A percentile compares a stretch with the other conserved stretches of the same genome.
These are phyloP conservation scores for Clavispora vitiphila DNA, from an alignment of 805 yeast genomes.

Conservation along the genomic window DNA sequence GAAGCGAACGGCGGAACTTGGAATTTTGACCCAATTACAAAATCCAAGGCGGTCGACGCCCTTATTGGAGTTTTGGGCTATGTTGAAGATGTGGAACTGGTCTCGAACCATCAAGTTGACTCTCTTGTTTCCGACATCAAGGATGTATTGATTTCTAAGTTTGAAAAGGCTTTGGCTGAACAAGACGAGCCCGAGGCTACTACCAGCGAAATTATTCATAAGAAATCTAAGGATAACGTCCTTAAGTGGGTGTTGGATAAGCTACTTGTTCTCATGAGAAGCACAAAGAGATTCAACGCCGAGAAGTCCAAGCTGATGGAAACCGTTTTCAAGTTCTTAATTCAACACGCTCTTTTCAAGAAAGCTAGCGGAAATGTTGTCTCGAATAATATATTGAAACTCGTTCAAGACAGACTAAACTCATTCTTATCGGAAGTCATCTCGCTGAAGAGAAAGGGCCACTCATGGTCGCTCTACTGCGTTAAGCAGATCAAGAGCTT, in stretches of 20 bases:
- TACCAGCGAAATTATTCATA: slow-evolving; percentile 9
- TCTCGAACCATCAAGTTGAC: slow-evolving; percentile 10
- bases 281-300: slow-evolving; percentile 30
- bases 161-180: slow-evolving; percentile 17
- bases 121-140: slow-evolving; percentile 17
- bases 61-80: slow-evolving; percentile 23
- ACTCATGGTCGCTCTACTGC: slow-evolving; percentile 60
- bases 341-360: slow-evolving; percentile 39
- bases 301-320: slow-evolving; percentile 23
- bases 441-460: slow-evolving; percentile 38
- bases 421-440: slow-evolving; percentile 62
- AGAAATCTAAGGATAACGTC: slow-evolving; percentile 28
- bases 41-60: slow-evolving; percentile 56
- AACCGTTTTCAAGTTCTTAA: slow-evolving; percentile 33
- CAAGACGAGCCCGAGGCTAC: slow-evolving; percentile 10
- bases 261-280: slow-evolving; percentile 47
- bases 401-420: slow-evolving; percentile 59
- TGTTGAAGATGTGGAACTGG: slow-evolving; percentile 10
- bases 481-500: slow-evolving; percentile 31
- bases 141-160: slow-evolving; percentile 21
- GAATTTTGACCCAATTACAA: slow-evolving; percentile 73
- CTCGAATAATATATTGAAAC: slow-evolving; percentile 31
- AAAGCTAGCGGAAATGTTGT: slow-evolving; percentile 13
- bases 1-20: slow-evolving; percentile 47
- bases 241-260: slow-evolving; percentile 59